These are phyloP conservation scores for Colletotrichum costaricense DNA, from an alignment of 2,329 filamentous ascomycete species.

Conservation along the genomic window DNA sequence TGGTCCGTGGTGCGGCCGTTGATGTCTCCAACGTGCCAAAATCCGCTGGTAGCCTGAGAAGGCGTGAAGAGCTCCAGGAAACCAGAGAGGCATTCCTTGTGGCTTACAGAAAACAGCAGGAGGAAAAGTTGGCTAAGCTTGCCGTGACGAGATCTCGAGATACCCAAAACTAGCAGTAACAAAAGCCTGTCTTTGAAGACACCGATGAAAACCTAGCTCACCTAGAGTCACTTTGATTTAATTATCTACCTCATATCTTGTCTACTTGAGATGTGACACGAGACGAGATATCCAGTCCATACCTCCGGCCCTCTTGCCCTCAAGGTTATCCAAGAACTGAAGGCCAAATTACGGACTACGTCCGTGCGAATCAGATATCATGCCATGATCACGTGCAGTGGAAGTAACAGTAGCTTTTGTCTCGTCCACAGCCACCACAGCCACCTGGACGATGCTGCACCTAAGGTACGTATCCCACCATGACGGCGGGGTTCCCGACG, in stretches of 20 bases:
- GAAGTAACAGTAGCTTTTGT: too few relatives aligned
- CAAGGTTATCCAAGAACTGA: background rate
- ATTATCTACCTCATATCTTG: background rate
- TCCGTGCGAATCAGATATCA: too few relatives aligned
- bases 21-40: slow-evolving; percentile 51
- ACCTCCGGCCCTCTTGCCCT: background rate
- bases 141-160: background rate
- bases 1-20: slow-evolving; percentile 46
- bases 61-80: slow-evolving; percentile 52
- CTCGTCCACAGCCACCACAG: background rate
- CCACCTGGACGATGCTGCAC: background rate
- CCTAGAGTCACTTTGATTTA: background rate
- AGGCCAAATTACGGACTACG: too few relatives aligned
- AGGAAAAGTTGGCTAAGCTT: slow-evolving; percentile 35
- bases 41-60: slow-evolving; percentile 50
- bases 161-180: background rate
- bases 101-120: slow-evolving; percentile 51
- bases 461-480: background rate
- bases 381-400: too few relatives aligned
- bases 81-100: slow-evolving; percentile 50
- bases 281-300: background rate
- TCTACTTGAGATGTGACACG: too few relatives aligned
- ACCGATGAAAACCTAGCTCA: background rate
- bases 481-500: background rate
- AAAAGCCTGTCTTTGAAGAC: background rate